Evolutionary conservation across 352 stramenopile species (phyloP), one percentile per base, ranked within the genome.

Genomic region (Phytophthora capsici): DNA sequence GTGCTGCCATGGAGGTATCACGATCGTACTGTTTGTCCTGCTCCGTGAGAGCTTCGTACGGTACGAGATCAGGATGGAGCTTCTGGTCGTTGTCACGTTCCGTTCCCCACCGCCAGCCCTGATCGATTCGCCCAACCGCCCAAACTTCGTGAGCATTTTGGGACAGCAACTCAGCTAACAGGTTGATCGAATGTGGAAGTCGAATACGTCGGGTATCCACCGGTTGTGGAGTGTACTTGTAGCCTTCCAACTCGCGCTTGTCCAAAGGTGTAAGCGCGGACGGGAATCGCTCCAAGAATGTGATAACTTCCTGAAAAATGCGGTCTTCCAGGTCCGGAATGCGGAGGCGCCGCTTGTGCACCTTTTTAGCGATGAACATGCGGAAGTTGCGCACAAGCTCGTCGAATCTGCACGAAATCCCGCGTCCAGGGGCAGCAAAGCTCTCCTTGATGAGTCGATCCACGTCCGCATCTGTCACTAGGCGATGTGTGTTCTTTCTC

Each of bases 121-220:
- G 85, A 3, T 77, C 51, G 22, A 91, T 84, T 13, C 83, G 82
- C 1, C 85, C 81, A n/a, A 88, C 75, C n/a, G 80, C 71, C 85
- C 85, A 93, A 28, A 93, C 85, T 68, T 93, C 84, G 50, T 93
- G 84, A 10, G 84, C 82, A 43, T 93, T 89, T 32, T 93, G 84
- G 10, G 84, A 86, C 6, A 93, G 57, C 43, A 93, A 63, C 37
- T 93, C 85, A 1, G 75, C 71, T 16, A 93, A 61, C 26, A 88
- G 48, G 43, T 80, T 84, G 34, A 91, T 78, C 0, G 77, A 88
- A 48, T 86, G 84, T 0, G 85, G 82, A 12, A 93, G 61, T 2
- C 80, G 77, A 66, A 91, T 82, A n/a, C 64, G 71, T 8, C 46
- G 69, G n/a, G 80, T 91, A 48, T 93, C 76, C 3, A 89, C 59